A percentile compares a stretch with the other conserved stretches of the same genome.
Conservation (phyloP, 805 yeast genomes). For the Kregervanrija pseudodelftensis region DNA sequence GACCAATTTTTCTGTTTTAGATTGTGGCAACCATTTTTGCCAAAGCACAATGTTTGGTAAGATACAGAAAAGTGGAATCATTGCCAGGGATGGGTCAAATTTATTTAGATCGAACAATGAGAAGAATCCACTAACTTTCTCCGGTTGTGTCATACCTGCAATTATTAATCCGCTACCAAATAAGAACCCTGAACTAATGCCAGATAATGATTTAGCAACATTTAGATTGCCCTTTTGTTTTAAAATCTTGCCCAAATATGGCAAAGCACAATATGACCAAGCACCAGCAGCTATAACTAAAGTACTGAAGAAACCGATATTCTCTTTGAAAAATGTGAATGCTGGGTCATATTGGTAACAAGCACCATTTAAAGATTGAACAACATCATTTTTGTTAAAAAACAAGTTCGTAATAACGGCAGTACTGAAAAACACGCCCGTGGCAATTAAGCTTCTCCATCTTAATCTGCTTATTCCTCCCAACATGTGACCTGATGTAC, state of each 20-base stretch:
- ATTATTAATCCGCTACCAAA: constrained; percentile 42
- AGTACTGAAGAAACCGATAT: constrained; percentile 2
- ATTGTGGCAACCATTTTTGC: constrained; percentile 19
- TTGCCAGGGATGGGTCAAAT: constrained; percentile 41
- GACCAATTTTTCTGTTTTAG: constrained; percentile 1
- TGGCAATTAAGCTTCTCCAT: constrained; percentile 38
- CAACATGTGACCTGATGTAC: constrained; percentile 52
- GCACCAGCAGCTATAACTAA: constrained; percentile 7
- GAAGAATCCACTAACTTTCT: constrained; percentile 40
- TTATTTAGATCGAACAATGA: constrained; percentile 27
- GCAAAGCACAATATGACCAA: constrained; percentile 23
- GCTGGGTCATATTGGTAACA: constrained; percentile 16
- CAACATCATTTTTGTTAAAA: constrained; percentile 2
- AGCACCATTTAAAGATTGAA: constrained; percentile 3
- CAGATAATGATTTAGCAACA: constrained; percentile 11
- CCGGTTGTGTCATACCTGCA: constrained; percentile 39
- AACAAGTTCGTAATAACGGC: constrained; percentile 25
- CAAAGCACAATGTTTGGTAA: constrained; percentile 38
- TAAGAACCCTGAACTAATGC: constrained; percentile 22
- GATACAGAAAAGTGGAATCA: constrained; percentile 37
- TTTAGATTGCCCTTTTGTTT: not conserved
- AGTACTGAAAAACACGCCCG: constrained; percentile 28
- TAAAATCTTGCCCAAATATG: constrained; percentile 12
- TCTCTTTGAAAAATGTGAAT: constrained; percentile 11
- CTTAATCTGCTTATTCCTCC: constrained; percentile 42